These are phyloP conservation scores for Alternaria incomplexa DNA, from an alignment of 2,329 filamentous ascomycete genomes.

Conservation along the genomic window DNA sequence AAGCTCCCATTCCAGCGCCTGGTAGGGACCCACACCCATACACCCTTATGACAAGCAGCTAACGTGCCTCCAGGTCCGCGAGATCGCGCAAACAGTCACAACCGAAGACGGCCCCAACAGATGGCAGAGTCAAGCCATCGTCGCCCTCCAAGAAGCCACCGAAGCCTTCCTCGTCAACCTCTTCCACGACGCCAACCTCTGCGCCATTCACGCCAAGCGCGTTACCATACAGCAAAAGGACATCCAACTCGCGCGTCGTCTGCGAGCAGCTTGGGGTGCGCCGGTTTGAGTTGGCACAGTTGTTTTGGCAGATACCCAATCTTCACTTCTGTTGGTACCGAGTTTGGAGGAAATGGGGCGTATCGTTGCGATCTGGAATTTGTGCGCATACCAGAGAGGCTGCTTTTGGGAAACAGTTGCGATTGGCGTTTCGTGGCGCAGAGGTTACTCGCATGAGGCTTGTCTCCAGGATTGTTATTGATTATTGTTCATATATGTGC, in stretches of 20 bases:
- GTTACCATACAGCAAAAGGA: constrained; percentile 98
- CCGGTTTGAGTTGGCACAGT: constrained; percentile 27
- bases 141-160: constrained; percentile 96
- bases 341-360: neutral
- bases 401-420: neutral
- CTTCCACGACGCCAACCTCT: constrained; percentile 98
- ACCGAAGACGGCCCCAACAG: constrained; percentile 67
- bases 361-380: neutral
- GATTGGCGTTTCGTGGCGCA: constrained; percentile 11
- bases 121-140: constrained; percentile 98
- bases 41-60: neutral
- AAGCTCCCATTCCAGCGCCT: constrained; percentile 98
- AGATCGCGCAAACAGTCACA: constrained; percentile 76
- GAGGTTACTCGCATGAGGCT: neutral
- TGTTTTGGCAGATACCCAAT: constrained; percentile 16
- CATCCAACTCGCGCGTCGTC: constrained; percentile 93
- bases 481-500: neutral
- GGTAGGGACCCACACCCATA: constrained; percentile 50
- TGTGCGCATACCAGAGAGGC: neutral
- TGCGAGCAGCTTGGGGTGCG: constrained; percentile 73
- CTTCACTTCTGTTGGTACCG: neutral
- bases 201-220: constrained; percentile 98
- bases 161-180: constrained; percentile 98
- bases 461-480: neutral
- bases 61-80: constrained; percentile 68